These are phyloP conservation scores for Astrephomene gubernaculifera DNA, from an alignment of 139 green algal species.

Conservation along the genomic window DNA sequence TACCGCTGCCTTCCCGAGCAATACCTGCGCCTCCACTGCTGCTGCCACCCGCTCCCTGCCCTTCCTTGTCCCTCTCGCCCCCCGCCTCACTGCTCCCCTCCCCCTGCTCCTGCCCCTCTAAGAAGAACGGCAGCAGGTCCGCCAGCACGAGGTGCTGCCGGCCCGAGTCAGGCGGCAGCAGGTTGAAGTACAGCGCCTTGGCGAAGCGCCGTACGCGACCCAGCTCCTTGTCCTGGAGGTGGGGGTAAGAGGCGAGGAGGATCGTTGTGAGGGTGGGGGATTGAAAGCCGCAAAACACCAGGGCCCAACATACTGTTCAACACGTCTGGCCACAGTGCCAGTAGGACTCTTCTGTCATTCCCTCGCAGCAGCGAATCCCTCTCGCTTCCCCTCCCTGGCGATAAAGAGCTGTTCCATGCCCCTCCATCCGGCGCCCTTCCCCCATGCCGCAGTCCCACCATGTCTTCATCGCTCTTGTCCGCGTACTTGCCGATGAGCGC, in stretches of 20 bases:
- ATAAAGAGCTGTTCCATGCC: no score
- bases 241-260: not conserved
- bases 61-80: no score
- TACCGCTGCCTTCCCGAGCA: no score
- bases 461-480: conserved; percentile 31
- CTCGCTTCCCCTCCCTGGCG: no score
- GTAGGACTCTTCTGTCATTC: no score
- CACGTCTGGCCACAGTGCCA: no score
- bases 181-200: conserved; percentile 52
- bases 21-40: not conserved
- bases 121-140: not conserved
- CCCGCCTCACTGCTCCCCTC: not conserved
- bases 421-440: no score
- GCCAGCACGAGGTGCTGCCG: conserved; percentile 6
- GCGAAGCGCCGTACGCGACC: conserved; percentile 38
- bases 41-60: not conserved
- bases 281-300: no score
- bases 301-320: no score
- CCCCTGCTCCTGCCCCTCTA: not conserved
- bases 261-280: not conserved
- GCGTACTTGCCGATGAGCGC: conserved; percentile 51
- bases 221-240: conserved; percentile 15
- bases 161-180: conserved; percentile 6
- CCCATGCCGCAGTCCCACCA: not conserved
- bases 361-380: no score